Evolutionary conservation across 768 basidiomycete genomes (phyloP).

Genomic region (Termitomyces eurrhizus): DNA sequence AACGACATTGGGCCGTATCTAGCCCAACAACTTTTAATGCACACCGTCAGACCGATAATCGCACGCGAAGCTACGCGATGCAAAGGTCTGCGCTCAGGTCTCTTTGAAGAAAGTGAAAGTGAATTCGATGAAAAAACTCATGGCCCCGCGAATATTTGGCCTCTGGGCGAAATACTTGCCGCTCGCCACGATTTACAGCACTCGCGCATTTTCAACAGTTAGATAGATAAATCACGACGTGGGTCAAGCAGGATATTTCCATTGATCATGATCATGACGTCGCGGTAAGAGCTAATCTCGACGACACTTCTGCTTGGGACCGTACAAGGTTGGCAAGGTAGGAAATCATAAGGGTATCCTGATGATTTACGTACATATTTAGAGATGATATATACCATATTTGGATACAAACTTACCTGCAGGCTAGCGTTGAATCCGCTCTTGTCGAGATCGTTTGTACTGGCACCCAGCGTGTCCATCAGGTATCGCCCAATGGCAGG

Average conservation of each 20-base stretch:
- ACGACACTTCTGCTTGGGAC: conserved; percentile 89
- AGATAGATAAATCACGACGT: conserved; percentile 6
- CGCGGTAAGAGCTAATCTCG: conserved; percentile 75
- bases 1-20: conserved; percentile 92
- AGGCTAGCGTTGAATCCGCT: conserved; percentile 71
- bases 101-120: conserved; percentile 22
- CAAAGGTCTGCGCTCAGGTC: conserved; percentile 45
- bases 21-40: conserved; percentile 83
- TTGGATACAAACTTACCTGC: conserved; percentile 44
- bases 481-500: conserved; percentile 86
- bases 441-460: conserved; percentile 66
- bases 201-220: conserved; percentile 95
- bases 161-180: conserved; percentile 88
- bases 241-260: too few relatives aligned
- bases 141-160: conserved; percentile 92
- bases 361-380: conserved; percentile 14
- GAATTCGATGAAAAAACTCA: conserved; percentile 37
- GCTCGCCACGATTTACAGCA: conserved; percentile 92
- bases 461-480: conserved; percentile 80
- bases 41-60: conserved; percentile 66
- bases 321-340: conserved; percentile 93
- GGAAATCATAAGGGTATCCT: conserved; percentile 93
- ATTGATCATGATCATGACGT: conserved; percentile 27
- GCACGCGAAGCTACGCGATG: conserved; percentile 45
- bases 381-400: conserved; percentile 28